Evolutionary conservation across 768 basidiomycete species (phyloP), one percentile per base, ranked within the genome.

Genomic region (Termitomyces sp.): DNA sequence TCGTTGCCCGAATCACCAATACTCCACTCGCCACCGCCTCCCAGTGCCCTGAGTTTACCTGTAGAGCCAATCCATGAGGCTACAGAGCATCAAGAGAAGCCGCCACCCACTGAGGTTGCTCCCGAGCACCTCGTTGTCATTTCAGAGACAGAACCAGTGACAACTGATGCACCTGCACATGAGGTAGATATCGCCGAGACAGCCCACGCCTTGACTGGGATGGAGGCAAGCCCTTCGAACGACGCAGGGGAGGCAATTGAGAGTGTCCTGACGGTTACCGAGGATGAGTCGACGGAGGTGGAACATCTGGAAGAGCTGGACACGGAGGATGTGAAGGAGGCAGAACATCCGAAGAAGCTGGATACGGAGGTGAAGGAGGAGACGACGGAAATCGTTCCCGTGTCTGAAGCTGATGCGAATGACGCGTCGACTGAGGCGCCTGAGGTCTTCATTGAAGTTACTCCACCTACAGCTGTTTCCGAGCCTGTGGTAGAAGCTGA

Each of bases 1-100:
- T 54, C 59, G 7, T 35, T 60, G 27, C 59, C 59, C 12, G 59
- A 56, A 23, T 60, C 59, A 36, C 59, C 59, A 13, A 57, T 41
- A 22, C 53, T 60, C 13, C 53, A 57, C 4, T 60, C 59, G 5
- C 58, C 54, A 7, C 11, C 46, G 22, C 51, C 55, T 11, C 42
- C 54, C 47, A 25, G 33, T 48, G 23, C 47, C 9, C 22, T 36
- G 11, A 27, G 11, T 11, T 25, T 49, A 23, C 35, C 23, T 36
- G 2, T 22, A 9, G 47, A 36, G n/a, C 47, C 23, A 16, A 11
- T 9, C 1, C 47, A n/a, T 5, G 35, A 49, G 23, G 22, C 0
- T n/a, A 9, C 10, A 25, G 33, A 5, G 15, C 22, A 13, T 2
- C 23, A 7, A 4, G 25, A 36, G 11, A 23, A 36, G 35, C 0